phyloP scores from a whole-genome alignment of 2,329 filamentous ascomycete species.

The Fonsecaea erecta region DNA sequence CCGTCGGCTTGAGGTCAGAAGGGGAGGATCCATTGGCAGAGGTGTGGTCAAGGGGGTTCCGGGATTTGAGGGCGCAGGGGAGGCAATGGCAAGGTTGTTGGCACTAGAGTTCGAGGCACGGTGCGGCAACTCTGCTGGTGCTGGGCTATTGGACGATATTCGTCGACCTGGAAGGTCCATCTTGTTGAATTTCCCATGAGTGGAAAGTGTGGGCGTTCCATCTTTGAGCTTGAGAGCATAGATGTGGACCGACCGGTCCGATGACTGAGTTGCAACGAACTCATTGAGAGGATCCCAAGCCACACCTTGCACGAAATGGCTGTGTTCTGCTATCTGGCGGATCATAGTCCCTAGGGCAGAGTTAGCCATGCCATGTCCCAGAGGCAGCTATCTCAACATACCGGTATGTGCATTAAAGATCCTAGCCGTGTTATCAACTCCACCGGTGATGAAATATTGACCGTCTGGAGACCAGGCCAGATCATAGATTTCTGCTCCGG shows the following conservation, averaged over 20 bases:
- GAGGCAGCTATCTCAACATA: constrained; percentile 49
- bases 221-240: constrained; percentile 97
- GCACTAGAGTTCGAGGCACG: constrained; percentile 56
- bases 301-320: constrained; percentile 97
- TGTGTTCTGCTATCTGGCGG: constrained; percentile 94
- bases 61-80: constrained; percentile 86
- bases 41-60: constrained; percentile 89
- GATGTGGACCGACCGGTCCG: constrained; percentile 95
- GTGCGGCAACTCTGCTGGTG: constrained; percentile 79
- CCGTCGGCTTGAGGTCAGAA: constrained; percentile 87
- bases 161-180: constrained; percentile 91
- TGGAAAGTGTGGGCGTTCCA: constrained; percentile 83
- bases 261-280: constrained; percentile 97
- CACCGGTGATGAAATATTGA: constrained; percentile 93
- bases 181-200: constrained; percentile 80
- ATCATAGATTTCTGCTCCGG: constrained; percentile 94
- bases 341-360: constrained; percentile 57
- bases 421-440: constrained; percentile 97
- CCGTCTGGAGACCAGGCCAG: constrained; percentile 98
- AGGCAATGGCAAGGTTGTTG: constrained; percentile 65
- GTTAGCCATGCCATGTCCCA: background rate
- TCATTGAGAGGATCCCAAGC: constrained; percentile 98
- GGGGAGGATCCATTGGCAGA: constrained; percentile 87
- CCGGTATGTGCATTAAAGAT: constrained; percentile 95
- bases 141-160: constrained; percentile 89